A percentile compares a stretch with the other conserved stretches of the same genome.
phyloP scores from a whole-genome alignment of 2,329 filamentous ascomycete species.

The Fusarium fujikuroi region DNA sequence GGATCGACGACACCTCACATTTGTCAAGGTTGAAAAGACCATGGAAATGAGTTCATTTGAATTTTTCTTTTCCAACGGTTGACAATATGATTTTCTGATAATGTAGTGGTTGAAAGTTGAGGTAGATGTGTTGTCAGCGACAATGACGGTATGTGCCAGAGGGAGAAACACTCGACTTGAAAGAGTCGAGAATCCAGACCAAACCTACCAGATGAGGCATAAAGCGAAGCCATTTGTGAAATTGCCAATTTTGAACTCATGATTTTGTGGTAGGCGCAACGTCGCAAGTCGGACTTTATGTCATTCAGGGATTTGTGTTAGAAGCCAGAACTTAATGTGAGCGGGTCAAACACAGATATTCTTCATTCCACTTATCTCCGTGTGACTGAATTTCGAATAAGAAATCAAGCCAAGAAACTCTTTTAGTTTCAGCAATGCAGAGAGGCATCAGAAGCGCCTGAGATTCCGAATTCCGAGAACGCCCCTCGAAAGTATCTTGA shows the following conservation, averaged over 20 bases:
- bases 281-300: background rate
- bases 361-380: background rate
- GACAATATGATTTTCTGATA: background rate
- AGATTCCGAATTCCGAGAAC: background rate
- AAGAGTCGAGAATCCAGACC: too few species aligned
- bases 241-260: background rate
- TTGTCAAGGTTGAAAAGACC: background rate
- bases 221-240: background rate
- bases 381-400: background rate
- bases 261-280: background rate
- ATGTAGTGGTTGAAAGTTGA: background rate
- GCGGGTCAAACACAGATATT: background rate
- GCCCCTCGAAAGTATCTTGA: background rate
- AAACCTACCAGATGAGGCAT: background rate
- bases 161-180: background rate
- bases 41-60: constrained; percentile 1
- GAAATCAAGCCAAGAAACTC: background rate
- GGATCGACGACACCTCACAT: constrained; percentile 6
- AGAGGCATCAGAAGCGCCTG: background rate
- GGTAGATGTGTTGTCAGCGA: background rate
- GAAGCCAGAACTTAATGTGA: background rate
- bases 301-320: background rate
- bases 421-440: background rate
- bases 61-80: background rate
- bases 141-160: background rate